Base-by-base conservation (phyloP, 805 yeast species). In the Saccharomyces cerevisiae region DNA sequence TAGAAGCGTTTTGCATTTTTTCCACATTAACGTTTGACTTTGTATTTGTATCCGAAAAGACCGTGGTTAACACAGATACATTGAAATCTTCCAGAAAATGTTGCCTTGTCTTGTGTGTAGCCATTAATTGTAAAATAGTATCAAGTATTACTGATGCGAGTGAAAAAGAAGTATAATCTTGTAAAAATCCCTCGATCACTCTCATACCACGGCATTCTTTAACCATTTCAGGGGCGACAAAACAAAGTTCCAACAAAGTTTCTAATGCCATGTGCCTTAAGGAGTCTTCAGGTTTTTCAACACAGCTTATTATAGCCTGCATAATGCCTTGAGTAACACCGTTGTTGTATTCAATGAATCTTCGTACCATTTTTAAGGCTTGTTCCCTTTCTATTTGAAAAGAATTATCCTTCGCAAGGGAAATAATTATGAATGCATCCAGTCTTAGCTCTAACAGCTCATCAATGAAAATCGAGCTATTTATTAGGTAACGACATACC, bases 291-390 rank as follows among this genome's bases (percentile, higher is more conserved):
- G 71, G 61, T 55, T 73, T 78, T 60, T 86, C 92, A 1, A 84
- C 77, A 9, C 84, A 74, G 2, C 87, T 79, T 2, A 85, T 82
- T 3, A 88, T 58, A 1, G 89, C 81, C 51, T 88, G 80, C 41
- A 86, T 81, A 1, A 92, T 61, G 0, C 91, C 81, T 48, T 86
- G 78, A 2, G 87, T 76, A 2, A 88, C 76, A 0, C 91, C 91
- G 17, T 79, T 74, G 0, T 73, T 68, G 6, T 75, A 72, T 43
- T 78, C 83, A 2, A 87, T 61, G 54, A 87, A 81, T 31, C 77
- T 73, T 29, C 97, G 75, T 0, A 89, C 70, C 27, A 89, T 71
- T 61, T 85, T 86, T 31, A 92, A 63, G 0, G 95, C 94, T 62
- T 90, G 89, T 49, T 82, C 84, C 56, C 90, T 78, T 62, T 91